These are phyloP conservation scores for Rhizopogon sp. DNA, from an alignment of 768 basidiomycete species.

Conservation along the genomic window DNA sequence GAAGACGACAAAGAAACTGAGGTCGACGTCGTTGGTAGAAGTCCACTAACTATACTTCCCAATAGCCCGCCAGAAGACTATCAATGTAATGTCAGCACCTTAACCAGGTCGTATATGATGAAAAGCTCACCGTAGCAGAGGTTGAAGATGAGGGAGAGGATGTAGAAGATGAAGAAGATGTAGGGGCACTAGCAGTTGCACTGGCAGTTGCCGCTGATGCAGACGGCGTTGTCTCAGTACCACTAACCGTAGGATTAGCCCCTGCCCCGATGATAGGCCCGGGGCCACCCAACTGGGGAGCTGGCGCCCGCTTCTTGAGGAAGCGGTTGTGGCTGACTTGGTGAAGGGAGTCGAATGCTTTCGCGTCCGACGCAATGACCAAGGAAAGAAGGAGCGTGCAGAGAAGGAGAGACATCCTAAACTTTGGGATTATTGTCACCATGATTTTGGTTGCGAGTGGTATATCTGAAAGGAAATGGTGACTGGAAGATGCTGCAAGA, in stretches of 20 bases:
- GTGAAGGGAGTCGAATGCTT: constrained; percentile 37
- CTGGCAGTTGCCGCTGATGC: constrained; percentile 6
- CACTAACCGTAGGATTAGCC: constrained; percentile 17
- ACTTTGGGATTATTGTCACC: constrained; percentile 50
- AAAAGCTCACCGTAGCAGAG: constrained; percentile 15
- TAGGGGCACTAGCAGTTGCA: constrained; percentile 9
- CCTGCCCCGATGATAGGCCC: constrained; percentile 30
- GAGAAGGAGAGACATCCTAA: constrained; percentile 62
- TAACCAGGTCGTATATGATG: not conserved
- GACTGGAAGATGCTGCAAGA: not conserved
- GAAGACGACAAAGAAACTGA: constrained; percentile 17
- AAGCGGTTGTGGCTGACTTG: constrained; percentile 59
- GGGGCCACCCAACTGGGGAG: constrained; percentile 8
- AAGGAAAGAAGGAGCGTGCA: constrained; percentile 51
- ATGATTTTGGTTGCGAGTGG: constrained; percentile 7
- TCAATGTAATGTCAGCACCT: not conserved
- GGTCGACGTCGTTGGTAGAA: constrained; percentile 9
- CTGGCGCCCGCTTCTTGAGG: constrained; percentile 57
- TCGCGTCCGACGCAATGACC: constrained; percentile 41
- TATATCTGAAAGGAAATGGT: not conserved
- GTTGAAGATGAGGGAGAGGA: constrained; percentile 9
- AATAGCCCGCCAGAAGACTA: constrained; percentile 1
- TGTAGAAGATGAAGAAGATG: constrained; percentile 10
- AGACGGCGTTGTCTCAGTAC: constrained; percentile 7
- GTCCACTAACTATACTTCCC: constrained; percentile 6